phyloP scores from a whole-genome alignment of 768 basidiomycete species.

The Leccinellum rugosiceps region DNA sequence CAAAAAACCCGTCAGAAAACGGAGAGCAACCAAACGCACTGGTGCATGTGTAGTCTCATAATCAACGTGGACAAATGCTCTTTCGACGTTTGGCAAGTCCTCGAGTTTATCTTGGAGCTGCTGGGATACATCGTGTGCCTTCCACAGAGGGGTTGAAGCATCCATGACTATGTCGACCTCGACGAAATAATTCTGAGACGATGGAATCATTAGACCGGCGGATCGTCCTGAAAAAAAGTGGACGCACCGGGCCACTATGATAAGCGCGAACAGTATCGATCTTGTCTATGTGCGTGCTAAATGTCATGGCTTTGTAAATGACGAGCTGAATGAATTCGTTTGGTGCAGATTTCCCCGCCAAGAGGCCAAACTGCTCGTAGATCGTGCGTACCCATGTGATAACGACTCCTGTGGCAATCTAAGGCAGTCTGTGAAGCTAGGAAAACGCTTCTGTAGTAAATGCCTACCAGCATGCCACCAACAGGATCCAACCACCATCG shows the following conservation, averaged over 20 bases:
- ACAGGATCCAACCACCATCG: conserved; percentile 83
- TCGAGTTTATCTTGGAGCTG: conserved; percentile 87
- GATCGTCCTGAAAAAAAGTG: background rate
- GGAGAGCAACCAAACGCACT: conserved; percentile 32
- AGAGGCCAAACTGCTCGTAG: conserved; percentile 75
- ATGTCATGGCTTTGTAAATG: conserved; percentile 87
- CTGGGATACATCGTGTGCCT: conserved; percentile 83
- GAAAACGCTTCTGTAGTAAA: background rate
- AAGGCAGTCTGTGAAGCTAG: background rate
- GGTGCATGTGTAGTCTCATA: conserved; percentile 85
- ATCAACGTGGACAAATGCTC: conserved; percentile 95
- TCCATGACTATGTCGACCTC: conserved; percentile 96
- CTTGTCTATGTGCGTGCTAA: conserved; percentile 79
- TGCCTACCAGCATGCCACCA: conserved; percentile 69
- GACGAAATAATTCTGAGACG: conserved; percentile 76
- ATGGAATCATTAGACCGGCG: background rate
- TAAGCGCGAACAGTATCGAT: conserved; percentile 94
- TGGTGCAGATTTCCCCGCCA: conserved; percentile 92
- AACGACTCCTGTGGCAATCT: conserved; percentile 83
- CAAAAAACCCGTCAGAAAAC: background rate
- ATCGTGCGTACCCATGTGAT: conserved; percentile 74
- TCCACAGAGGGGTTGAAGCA: conserved; percentile 83
- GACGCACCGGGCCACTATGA: conserved; percentile 74
- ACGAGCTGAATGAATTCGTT: conserved; percentile 88
- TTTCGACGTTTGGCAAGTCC: conserved; percentile 81